Conservation (phyloP, 352 stramenopile genomes). For the Hyaloperonospora brassicae region DNA sequence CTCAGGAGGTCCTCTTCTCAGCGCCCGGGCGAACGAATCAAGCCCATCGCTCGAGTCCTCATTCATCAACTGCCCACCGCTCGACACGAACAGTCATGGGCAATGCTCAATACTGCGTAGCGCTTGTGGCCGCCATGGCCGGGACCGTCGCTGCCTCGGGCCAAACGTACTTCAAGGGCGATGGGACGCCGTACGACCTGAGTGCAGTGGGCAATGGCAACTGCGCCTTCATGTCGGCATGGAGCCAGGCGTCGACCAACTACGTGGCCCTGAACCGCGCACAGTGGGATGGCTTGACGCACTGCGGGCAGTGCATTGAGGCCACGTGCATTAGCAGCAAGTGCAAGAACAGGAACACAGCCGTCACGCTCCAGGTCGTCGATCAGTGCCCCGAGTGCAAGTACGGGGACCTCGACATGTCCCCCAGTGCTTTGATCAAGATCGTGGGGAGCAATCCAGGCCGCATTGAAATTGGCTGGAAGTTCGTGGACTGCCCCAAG, state of each 20-base stretch:
- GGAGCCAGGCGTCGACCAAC: constrained; percentile 17
- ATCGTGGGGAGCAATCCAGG: constrained; percentile 22
- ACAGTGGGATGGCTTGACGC: constrained; percentile 20
- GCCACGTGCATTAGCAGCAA: constrained; percentile 23
- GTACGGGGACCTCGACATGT: constrained; percentile 24
- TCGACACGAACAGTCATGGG: too few species aligned
- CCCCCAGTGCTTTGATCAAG: constrained; percentile 18
- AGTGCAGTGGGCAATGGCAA: constrained; percentile 13
- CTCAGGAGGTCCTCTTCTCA: too few species aligned
- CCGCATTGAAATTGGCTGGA: constrained; percentile 26
- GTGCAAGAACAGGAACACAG: constrained; percentile 19
- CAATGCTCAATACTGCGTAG: too few species aligned
- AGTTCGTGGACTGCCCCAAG: constrained; percentile 24
- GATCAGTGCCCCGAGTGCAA: constrained; percentile 19
- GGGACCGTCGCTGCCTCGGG: too few species aligned
- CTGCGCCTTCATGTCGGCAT: constrained; percentile 22
- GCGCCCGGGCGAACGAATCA: too few species aligned
- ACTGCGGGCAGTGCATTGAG: constrained; percentile 25
- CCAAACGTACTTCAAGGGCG: constrained; percentile 4
- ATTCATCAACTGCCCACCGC: too few species aligned
- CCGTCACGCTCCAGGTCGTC: constrained; percentile 22
- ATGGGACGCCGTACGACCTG: constrained; percentile 18
- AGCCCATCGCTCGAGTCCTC: too few species aligned
- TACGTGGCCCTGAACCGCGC: constrained; percentile 25
- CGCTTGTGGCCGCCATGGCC: too few species aligned